A percentile compares a stretch with the other conserved stretches of the same genome.
Evolutionary conservation across 202 grass and related monocot species (phyloP).

Genomic region (Panicum virgatum): DNA sequence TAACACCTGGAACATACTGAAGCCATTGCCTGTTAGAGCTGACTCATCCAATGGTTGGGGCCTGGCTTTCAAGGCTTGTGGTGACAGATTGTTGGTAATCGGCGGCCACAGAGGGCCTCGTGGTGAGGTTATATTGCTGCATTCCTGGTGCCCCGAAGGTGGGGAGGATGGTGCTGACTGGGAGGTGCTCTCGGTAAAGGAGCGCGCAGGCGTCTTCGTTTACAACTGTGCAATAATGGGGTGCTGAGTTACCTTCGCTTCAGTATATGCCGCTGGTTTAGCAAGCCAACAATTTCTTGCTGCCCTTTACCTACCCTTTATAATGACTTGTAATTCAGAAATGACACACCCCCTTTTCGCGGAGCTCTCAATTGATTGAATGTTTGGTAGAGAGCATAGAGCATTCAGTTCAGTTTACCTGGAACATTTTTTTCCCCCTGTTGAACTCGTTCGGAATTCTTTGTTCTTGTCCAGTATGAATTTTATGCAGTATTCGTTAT

Average conservation of each 20-base stretch:
- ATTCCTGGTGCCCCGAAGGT: constrained; percentile 73
- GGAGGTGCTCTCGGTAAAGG: constrained; percentile 73
- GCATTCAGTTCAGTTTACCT: constrained; percentile 67
- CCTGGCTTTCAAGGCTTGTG: constrained; percentile 81
- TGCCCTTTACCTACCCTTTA: constrained; percentile 41
- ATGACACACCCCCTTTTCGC: constrained; percentile 43
- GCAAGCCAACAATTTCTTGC: constrained; percentile 34
- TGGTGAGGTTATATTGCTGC: constrained; percentile 70
- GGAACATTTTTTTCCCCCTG: constrained; percentile 37
- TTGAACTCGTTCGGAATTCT: constrained; percentile 37
- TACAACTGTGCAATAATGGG: constrained; percentile 94
- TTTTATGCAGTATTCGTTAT: constrained; percentile 46
- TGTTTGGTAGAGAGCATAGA: constrained; percentile 53
- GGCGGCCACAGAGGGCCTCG: constrained; percentile 58
- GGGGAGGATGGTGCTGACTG: constrained; percentile 52
- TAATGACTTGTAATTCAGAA: constrained; percentile 61
- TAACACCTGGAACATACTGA: constrained; percentile 83
- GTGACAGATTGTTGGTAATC: constrained; percentile 74
- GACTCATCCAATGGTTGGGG: constrained; percentile 88
- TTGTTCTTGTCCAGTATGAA: constrained; percentile 38
- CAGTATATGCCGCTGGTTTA: constrained; percentile 34
- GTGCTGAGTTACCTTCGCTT: constrained; percentile 57
- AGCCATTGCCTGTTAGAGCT: constrained; percentile 71
- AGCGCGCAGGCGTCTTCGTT: constrained; percentile 69
- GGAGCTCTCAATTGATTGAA: constrained; percentile 55